Conservation (phyloP, 768 basidiomycete genomes). For the Termitomyces sp. region DNA sequence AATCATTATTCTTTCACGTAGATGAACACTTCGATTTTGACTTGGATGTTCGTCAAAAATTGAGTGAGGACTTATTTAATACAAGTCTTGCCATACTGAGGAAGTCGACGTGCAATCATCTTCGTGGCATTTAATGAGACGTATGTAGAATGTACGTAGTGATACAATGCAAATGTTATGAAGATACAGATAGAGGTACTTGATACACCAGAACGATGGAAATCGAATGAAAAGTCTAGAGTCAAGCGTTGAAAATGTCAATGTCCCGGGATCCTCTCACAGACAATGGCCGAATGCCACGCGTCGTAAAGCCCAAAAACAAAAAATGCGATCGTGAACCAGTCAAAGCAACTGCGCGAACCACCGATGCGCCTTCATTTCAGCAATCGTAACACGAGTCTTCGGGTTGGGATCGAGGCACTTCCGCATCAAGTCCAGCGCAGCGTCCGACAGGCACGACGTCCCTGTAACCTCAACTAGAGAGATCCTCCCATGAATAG, state of each 20-base stretch:
- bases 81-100: neutral
- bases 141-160: conserved; percentile 6
- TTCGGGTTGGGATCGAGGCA: conserved; percentile 86
- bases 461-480: conserved; percentile 41
- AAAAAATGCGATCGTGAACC: neutral
- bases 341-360: conserved; percentile 31
- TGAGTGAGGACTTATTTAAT: neutral
- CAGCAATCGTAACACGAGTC: conserved; percentile 75
- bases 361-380: conserved; percentile 88
- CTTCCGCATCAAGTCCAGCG: conserved; percentile 62
- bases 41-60: neutral
- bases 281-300: neutral
- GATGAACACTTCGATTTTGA: no score
- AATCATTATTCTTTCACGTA: no score
- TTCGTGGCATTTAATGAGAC: neutral
- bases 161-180: conserved; percentile 6
- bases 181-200: conserved; percentile 4
- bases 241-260: neutral
- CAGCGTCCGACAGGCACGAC: conserved; percentile 39
- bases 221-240: conserved; percentile 5
- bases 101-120: neutral
- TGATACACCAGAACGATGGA: conserved; percentile 8
- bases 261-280: neutral
- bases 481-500: conserved; percentile 62
- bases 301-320: neutral